These are phyloP conservation scores for Eudorina sp. DNA, from an alignment of 139 green algal genomes.

Conservation along the genomic window DNA sequence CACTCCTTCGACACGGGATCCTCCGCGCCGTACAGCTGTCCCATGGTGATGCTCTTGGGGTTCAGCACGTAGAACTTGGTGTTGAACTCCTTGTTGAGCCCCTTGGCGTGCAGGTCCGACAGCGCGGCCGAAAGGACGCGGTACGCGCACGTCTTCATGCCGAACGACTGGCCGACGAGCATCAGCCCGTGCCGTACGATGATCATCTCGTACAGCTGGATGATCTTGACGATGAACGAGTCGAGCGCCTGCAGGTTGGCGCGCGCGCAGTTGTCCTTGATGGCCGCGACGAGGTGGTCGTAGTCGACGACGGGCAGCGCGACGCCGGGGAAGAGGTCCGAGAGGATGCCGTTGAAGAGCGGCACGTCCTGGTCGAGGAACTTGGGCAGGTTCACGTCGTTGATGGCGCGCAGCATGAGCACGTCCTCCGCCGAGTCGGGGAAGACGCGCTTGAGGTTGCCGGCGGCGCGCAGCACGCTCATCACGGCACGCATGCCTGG, in stretches of 20 bases:
- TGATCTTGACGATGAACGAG: constrained; percentile 80
- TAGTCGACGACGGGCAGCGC: constrained; percentile 72
- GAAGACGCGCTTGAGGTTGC: constrained; percentile 74
- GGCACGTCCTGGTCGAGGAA: constrained; percentile 88
- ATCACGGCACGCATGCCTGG: constrained; percentile 83
- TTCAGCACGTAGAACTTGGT: constrained; percentile 77
- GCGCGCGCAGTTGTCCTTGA: constrained; percentile 69
- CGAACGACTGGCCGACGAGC: constrained; percentile 80
- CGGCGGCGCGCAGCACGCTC: constrained; percentile 80
- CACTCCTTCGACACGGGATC: constrained; percentile 82
- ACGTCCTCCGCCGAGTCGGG: constrained; percentile 73
- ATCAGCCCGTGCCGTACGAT: constrained; percentile 88
- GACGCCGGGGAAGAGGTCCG: constrained; percentile 82
- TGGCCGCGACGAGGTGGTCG: constrained; percentile 68
- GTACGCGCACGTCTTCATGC: constrained; percentile 78
- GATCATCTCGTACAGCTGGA: constrained; percentile 91
- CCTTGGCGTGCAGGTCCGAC: constrained; percentile 64
- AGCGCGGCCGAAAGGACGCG: constrained; percentile 68
- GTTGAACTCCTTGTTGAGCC: constrained; percentile 61
- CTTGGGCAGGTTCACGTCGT: constrained; percentile 91
- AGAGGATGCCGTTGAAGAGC: constrained; percentile 85
- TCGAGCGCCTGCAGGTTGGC: constrained; percentile 71
- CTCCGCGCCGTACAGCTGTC: constrained; percentile 88
- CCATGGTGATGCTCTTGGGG: constrained; percentile 82
- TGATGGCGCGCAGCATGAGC: constrained; percentile 84